Conservation (phyloP, 495 filamentous ascomycete genomes). For the Penicillium herquei region DNA sequence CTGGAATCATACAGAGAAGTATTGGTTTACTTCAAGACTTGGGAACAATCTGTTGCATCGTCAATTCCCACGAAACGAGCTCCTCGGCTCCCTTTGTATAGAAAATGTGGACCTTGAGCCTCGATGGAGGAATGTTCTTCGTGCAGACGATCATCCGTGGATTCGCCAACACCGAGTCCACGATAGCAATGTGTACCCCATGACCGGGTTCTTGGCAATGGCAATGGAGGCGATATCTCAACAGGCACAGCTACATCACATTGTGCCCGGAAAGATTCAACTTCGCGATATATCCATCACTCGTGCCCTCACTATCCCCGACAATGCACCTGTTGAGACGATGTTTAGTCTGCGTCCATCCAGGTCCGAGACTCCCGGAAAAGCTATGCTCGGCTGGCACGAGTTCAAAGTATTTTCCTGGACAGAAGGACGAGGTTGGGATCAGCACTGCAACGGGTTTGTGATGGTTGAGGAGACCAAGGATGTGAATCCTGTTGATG, state of each 20-base stretch:
- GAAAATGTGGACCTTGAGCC: slow-evolving; percentile 29
- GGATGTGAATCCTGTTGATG: slow-evolving; percentile 29
- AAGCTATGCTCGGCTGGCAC: slow-evolving; percentile 37
- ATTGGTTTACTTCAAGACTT: slow-evolving; percentile 32
- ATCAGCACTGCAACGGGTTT: slow-evolving; percentile 41
- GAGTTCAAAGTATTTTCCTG: slow-evolving; percentile 43
- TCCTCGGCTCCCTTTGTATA: slow-evolving; percentile 24
- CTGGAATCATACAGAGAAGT: slow-evolving; percentile 33
- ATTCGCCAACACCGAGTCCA: slow-evolving; percentile 47
- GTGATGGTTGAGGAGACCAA: slow-evolving; percentile 28
- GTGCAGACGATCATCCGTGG: slow-evolving; percentile 34
- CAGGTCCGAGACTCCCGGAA: slow-evolving; percentile 20
- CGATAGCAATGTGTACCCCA: slow-evolving; percentile 44
- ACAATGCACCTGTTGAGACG: slow-evolving; percentile 31
- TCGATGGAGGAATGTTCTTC: slow-evolving; percentile 33
- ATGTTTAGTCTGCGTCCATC: slow-evolving; percentile 25
- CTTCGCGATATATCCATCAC: slow-evolving; percentile 39
- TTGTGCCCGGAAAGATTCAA: slow-evolving; percentile 21
- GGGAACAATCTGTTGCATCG: slow-evolving; percentile 22
- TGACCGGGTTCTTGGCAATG: slow-evolving; percentile 52
- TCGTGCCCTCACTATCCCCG: slow-evolving; percentile 39
- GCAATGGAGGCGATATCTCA: slow-evolving; percentile 49
- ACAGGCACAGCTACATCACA: slow-evolving; percentile 31
- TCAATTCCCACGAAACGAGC: slow-evolving; percentile 26
- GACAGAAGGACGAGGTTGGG: slow-evolving; percentile 34